These are phyloP conservation scores for Heliophila coronopifolia DNA, from an alignment of 441 rosid species.

Conservation along the genomic window DNA sequence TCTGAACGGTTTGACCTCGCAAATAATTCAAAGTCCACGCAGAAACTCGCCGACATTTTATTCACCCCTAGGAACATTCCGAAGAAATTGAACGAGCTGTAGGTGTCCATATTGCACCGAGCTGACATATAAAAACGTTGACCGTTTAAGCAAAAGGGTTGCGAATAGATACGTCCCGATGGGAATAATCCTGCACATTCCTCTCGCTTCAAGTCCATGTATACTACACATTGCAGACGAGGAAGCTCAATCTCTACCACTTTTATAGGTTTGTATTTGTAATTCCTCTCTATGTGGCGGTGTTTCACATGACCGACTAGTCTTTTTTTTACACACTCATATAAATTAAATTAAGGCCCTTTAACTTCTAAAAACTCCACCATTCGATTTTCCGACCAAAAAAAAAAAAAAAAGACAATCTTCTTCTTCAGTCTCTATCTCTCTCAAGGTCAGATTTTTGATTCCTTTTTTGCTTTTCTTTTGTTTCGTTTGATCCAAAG, in stretches of 20 bases:
- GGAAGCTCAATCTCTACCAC: conserved; percentile 76
- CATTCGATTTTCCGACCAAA: too few species aligned
- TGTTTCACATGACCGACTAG: too few species aligned
- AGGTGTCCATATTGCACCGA: conserved; percentile 76
- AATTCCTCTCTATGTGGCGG: conserved; percentile 59
- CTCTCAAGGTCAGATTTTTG: too few species aligned
- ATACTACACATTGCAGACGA: conserved; percentile 58
- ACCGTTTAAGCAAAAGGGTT: conserved; percentile 69
- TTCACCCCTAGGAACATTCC: conserved; percentile 77
- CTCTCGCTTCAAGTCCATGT: conserved; percentile 63
- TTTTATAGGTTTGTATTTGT: conserved; percentile 71
- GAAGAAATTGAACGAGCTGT: conserved; percentile 61
- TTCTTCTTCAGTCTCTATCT: too few species aligned
- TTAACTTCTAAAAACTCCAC: too few species aligned
- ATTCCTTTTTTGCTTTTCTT: too few species aligned
- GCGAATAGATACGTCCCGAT: conserved; percentile 65
- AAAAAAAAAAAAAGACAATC: too few species aligned
- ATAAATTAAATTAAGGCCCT: too few species aligned
- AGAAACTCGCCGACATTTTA: conserved; percentile 60
- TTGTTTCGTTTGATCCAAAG: too few species aligned
- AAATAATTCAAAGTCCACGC: conserved; percentile 71
- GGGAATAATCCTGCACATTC: conserved; percentile 52
- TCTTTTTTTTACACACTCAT: too few species aligned
- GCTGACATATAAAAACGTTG: conserved; percentile 71
- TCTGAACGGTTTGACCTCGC: too few species aligned